phyloP scores from a whole-genome alignment of 495 filamentous ascomycete species.

The Daldinia loculata region DNA sequence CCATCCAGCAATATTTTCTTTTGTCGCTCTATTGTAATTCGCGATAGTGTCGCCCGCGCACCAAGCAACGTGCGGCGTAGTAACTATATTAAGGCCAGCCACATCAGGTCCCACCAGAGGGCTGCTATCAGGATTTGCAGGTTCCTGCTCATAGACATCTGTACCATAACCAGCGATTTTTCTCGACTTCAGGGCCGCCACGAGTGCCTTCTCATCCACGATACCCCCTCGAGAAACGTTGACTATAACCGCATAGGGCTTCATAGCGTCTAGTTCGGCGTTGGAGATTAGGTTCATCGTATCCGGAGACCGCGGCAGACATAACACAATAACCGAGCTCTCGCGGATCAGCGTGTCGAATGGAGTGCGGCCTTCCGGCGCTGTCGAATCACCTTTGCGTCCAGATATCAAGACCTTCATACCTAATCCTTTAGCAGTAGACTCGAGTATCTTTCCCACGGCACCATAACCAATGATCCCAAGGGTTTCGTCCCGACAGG shows the following conservation, averaged over 20 bases:
- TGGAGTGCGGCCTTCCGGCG: constrained; percentile 51
- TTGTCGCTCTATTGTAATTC: constrained; percentile 46
- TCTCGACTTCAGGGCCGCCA: constrained; percentile 55
- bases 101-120: constrained; percentile 38
- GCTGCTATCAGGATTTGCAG: constrained; percentile 47
- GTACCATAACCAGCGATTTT: constrained; percentile 61
- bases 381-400: constrained; percentile 50
- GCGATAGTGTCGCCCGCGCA: constrained; percentile 48
- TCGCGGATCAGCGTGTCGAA: constrained; percentile 58
- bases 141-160: constrained; percentile 65
- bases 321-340: constrained; percentile 60
- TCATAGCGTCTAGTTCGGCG: constrained; percentile 61
- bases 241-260: constrained; percentile 56
- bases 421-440: constrained; percentile 49
- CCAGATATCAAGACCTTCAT: constrained; percentile 64
- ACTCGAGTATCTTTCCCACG: constrained; percentile 54
- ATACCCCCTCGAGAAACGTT: constrained; percentile 68
- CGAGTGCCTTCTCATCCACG: constrained; percentile 62
- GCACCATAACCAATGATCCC: constrained; percentile 64
- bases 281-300: constrained; percentile 58
- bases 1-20: constrained; percentile 44
- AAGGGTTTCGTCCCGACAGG: constrained; percentile 53
- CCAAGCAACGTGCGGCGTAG: constrained; percentile 57
- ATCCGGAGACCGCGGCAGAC: constrained; percentile 54
- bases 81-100: constrained; percentile 48